Evolutionary conservation across 163 green algal genomes (phyloP).

Genomic region (Botryococcus braunii): DNA sequence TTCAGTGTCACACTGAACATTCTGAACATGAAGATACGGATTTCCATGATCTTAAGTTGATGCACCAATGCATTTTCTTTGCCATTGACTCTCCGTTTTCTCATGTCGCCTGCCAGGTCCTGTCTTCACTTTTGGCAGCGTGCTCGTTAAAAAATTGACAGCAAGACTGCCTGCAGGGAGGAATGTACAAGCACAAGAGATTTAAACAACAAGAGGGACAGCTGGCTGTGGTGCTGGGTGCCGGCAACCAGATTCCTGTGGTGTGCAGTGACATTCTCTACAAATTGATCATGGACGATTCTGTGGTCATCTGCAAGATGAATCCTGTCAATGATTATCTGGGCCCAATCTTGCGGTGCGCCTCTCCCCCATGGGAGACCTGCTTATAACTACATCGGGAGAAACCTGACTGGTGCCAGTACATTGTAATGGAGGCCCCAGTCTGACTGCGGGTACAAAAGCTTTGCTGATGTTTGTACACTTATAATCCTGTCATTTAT

Average conservation of each 20-base stretch:
- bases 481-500: too few species aligned
- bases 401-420: too few species aligned
- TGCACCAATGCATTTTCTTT: not conserved
- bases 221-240: slow-evolving; percentile 61
- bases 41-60: not conserved
- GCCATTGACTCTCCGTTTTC: not conserved
- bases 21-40: not conserved
- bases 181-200: slow-evolving; percentile 37
- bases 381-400: too few species aligned
- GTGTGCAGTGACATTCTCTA: slow-evolving; percentile 72
- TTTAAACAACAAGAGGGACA: slow-evolving; percentile 3
- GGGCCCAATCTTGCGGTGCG: slow-evolving; percentile 31
- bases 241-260: slow-evolving; percentile 61
- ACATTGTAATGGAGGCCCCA: too few species aligned
- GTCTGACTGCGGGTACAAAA: too few species aligned
- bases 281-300: slow-evolving; percentile 61
- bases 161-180: slow-evolving; percentile 17
- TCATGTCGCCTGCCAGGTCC: not conserved
- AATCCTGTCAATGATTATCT: slow-evolving; percentile 73
- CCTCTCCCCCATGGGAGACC: too few species aligned
- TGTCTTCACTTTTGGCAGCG: not conserved
- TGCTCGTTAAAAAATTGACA: not conserved
- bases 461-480: too few species aligned
- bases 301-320: slow-evolving; percentile 72
- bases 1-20: not conserved